phyloP scores from a whole-genome alignment of 176 grass and related monocot genomes.

The Bothriochloa decipiens region DNA sequence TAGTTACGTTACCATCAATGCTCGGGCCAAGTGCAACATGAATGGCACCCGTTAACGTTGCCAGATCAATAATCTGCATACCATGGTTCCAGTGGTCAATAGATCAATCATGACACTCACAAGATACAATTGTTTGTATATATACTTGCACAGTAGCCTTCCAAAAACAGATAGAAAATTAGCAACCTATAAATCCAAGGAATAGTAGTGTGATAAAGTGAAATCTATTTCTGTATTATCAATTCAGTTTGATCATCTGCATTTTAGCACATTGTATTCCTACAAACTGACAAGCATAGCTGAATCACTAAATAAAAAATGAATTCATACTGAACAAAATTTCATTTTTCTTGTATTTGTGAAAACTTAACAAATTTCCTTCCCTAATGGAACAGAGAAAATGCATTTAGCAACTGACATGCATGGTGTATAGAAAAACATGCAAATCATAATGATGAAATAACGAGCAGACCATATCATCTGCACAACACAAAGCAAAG shows the following conservation, averaged over 20 bases:
- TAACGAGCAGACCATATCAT: background rate
- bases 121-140: background rate
- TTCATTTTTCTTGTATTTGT: no score
- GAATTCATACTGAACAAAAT: background rate
- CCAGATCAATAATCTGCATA: constrained; percentile 85
- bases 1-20: constrained; percentile 65
- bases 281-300: background rate
- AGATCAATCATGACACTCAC: background rate
- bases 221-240: background rate
- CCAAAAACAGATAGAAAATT: background rate
- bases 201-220: background rate
- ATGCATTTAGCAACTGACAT: background rate
- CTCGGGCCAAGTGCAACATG: constrained; percentile 76
- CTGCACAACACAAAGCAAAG: background rate
- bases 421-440: background rate
- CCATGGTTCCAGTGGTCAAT: background rate
- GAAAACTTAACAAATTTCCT: background rate
- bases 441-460: background rate
- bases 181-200: background rate
- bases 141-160: background rate
- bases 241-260: background rate
- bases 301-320: background rate
- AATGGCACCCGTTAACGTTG: constrained; percentile 85
- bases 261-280: background rate
- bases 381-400: background rate